Conservation (phyloP, 2,329 filamentous ascomycete species). For the Niveomyces coronatus region DNA sequence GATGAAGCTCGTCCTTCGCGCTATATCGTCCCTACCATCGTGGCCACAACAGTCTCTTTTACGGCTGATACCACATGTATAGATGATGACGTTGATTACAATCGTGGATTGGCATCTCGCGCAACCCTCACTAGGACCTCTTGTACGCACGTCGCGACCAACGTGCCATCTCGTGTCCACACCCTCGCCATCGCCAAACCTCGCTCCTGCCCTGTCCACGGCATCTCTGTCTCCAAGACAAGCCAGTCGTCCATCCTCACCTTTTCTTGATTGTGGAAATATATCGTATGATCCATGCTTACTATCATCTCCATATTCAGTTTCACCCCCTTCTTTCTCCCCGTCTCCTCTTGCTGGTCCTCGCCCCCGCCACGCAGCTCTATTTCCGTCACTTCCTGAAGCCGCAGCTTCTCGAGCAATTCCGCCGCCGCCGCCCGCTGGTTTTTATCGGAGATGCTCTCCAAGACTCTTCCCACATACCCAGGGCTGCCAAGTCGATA, state of each 20-base stretch:
- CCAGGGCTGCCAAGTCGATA: not conserved
- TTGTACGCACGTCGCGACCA: slow-evolving; percentile 6
- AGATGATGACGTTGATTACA: no score
- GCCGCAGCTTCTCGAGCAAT: not conserved
- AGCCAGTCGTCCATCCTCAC: slow-evolving; percentile 4
- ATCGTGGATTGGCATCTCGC: not conserved
- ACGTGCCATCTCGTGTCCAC: not conserved
- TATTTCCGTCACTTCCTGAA: slow-evolving; percentile 1
- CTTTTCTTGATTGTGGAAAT: slow-evolving; percentile 4
- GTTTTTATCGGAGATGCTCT: not conserved
- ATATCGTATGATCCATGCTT: slow-evolving; percentile 8
- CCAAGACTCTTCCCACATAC: not conserved
- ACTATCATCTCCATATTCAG: slow-evolving; percentile 6
- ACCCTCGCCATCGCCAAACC: slow-evolving; percentile 6
- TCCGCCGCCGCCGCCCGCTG: not conserved
- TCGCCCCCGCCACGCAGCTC: not conserved
- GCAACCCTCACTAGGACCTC: slow-evolving; percentile 1
- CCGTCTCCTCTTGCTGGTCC: no score
- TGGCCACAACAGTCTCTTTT: no score
- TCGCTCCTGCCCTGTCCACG: slow-evolving; percentile 8
- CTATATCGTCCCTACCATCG: no score
- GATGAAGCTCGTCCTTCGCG: no score
- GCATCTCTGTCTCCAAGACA: slow-evolving; percentile 8
- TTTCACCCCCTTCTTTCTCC: no score
- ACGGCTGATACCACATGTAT: no score